Evolutionary conservation across 495 filamentous ascomycete species (phyloP).

Genomic region (Lasiosphaeriaceae sp.): DNA sequence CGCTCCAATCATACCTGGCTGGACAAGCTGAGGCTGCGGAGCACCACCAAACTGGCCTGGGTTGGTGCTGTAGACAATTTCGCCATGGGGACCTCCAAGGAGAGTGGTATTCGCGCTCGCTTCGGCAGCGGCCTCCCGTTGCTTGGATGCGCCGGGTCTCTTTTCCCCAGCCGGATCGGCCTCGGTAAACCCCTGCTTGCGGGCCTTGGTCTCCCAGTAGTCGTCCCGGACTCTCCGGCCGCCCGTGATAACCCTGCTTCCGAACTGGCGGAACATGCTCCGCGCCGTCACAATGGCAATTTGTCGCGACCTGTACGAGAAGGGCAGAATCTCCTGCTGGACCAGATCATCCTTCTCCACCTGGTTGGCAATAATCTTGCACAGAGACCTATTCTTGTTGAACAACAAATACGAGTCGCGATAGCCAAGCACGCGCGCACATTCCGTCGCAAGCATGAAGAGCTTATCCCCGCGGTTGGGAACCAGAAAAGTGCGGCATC

Average conservation of each 20-base stretch:
- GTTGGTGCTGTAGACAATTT: conserved; percentile 80
- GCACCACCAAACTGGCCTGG: conserved; percentile 54
- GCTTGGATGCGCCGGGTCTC: conserved; percentile 84
- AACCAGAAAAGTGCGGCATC: conserved; percentile 89
- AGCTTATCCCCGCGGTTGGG: conserved; percentile 86
- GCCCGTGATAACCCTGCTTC: conserved; percentile 86
- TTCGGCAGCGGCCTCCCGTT: conserved; percentile 72
- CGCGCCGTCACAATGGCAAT: conserved; percentile 98
- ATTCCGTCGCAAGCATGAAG: conserved; percentile 99
- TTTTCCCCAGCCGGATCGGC: conserved; percentile 96
- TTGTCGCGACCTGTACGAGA: conserved; percentile 95
- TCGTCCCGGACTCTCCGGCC: conserved; percentile 92
- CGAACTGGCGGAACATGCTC: conserved; percentile 99
- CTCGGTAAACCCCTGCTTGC: conserved; percentile 97
- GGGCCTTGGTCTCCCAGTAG: conserved; percentile 96
- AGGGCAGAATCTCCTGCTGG: conserved; percentile 88
- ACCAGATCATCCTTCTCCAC: conserved; percentile 96
- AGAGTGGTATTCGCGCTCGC: conserved; percentile 43
- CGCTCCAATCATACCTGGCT: conserved; percentile 63
- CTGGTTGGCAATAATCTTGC: conserved; percentile 97
- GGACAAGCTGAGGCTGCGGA: conserved; percentile 63
- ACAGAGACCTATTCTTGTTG: conserved; percentile 97
- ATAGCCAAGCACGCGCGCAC: conserved; percentile 89
- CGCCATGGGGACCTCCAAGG: conserved; percentile 62
- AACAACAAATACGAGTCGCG: conserved; percentile 97